These are phyloP conservation scores for Endocarpon pusillum DNA, from an alignment of 495 filamentous ascomycete species.

Conservation along the genomic window DNA sequence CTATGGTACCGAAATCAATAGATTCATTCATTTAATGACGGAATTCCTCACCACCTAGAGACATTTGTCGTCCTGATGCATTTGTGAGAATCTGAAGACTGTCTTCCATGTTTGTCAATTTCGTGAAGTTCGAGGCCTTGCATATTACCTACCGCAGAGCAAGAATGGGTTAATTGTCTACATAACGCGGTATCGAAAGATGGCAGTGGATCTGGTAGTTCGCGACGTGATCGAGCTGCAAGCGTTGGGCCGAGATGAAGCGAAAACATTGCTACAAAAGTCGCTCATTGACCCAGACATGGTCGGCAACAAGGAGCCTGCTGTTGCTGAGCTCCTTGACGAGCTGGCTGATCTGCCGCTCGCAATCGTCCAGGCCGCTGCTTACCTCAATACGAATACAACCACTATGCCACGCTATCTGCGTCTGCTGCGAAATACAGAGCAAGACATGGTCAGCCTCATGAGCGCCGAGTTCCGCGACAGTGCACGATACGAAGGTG, in stretches of 20 bases:
- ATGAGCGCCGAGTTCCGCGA: slow-evolving; percentile 30
- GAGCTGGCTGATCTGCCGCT: slow-evolving; percentile 16
- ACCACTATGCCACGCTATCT: slow-evolving; percentile 25
- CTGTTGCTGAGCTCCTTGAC: slow-evolving; percentile 9
- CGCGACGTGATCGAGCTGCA: slow-evolving; percentile 11
- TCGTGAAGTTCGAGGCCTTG: slow-evolving; percentile 8
- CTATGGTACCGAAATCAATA: slow-evolving; percentile 3
- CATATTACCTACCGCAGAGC: slow-evolving; percentile 11
- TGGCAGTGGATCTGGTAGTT: slow-evolving; percentile 10
- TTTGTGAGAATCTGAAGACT: neutral
- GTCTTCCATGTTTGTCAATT: neutral
- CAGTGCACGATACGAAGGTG: slow-evolving; percentile 17
- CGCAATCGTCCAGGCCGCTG: slow-evolving; percentile 19
- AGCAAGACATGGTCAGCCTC: slow-evolving; percentile 18
- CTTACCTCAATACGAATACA: slow-evolving; percentile 19
- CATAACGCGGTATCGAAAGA: slow-evolving; percentile 12
- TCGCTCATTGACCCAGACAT: slow-evolving; percentile 6
- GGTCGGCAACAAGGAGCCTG: slow-evolving; percentile 4
- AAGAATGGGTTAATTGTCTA: slow-evolving; percentile 14
- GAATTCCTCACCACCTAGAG: neutral
- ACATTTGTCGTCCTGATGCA: neutral
- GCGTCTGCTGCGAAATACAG: slow-evolving; percentile 18
- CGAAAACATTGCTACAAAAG: slow-evolving; percentile 6
- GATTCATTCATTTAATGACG: neutral
- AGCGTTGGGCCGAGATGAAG: slow-evolving; percentile 7